phyloP scores from a whole-genome alignment of 768 basidiomycete species.

The Stropharia rugosoannulata region DNA sequence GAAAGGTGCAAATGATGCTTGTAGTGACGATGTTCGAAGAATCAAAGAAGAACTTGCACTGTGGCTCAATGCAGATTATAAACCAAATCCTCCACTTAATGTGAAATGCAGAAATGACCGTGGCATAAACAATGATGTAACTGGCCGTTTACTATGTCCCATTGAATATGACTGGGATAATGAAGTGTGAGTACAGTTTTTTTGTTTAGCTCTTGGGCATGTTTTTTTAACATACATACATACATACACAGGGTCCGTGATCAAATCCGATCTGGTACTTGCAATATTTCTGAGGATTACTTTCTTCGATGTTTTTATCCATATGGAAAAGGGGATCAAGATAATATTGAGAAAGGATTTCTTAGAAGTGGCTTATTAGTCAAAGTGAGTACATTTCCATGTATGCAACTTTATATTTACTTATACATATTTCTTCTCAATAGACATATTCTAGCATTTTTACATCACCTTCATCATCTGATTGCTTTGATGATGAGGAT shows the following conservation, averaged over 20 bases:
- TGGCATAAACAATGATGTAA: neutral
- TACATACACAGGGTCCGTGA: neutral
- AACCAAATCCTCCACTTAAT: neutral
- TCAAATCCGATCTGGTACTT: neutral
- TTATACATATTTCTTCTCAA: neutral
- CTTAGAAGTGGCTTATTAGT: conserved; percentile 10
- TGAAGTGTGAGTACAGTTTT: too few relatives aligned
- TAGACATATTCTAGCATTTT: conserved; percentile 14
- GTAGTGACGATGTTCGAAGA: too few relatives aligned
- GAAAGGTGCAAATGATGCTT: too few relatives aligned
- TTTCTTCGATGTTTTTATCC: neutral
- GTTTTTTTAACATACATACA: too few relatives aligned
- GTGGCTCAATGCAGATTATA: neutral
- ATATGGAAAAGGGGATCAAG: neutral
- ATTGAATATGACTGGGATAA: too few relatives aligned
- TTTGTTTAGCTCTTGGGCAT: too few relatives aligned
- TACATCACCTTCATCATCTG: conserved; percentile 13
- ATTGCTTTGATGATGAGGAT: conserved; percentile 9
- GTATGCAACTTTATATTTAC: too few relatives aligned
- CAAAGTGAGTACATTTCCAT: too few relatives aligned
- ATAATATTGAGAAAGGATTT: conserved; percentile 9
- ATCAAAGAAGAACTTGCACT: too few relatives aligned
- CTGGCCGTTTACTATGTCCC: neutral
- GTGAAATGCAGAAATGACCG: neutral
- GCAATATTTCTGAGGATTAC: neutral